Conservation (phyloP, 2,329 filamentous ascomycete species). For the Trichoderma polysporum region DNA sequence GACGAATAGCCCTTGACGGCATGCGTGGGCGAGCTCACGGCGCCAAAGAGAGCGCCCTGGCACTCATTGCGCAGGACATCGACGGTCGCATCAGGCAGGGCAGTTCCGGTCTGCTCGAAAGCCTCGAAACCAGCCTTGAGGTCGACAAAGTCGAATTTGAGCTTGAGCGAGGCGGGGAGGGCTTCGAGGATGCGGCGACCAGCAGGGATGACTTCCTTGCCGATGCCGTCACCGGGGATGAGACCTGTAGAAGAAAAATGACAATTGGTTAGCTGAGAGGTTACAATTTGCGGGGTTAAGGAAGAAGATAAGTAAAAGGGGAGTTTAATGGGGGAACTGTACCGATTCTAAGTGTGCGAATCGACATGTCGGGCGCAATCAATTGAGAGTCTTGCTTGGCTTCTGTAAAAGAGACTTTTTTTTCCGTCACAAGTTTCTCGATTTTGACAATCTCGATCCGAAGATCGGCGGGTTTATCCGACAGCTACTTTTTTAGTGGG, state of each 20-base stretch:
- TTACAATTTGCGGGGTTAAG: neutral
- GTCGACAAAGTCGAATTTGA: conserved; percentile 93
- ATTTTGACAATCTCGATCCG: conserved; percentile 1
- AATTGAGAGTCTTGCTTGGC: neutral
- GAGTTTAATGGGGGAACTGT: neutral
- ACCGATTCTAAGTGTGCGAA: conserved; percentile 46
- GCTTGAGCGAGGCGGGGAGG: conserved; percentile 81
- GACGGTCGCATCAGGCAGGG: conserved; percentile 87
- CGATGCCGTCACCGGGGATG: conserved; percentile 97
- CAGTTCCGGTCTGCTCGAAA: conserved; percentile 85
- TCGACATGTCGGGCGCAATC: conserved; percentile 36
- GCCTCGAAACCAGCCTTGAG: conserved; percentile 91
- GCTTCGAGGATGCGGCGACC: conserved; percentile 90
- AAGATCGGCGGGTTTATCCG: conserved; percentile 19
- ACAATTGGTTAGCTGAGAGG: neutral
- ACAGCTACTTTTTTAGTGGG: neutral
- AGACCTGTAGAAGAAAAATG: conserved; percentile 60
- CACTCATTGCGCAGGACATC: conserved; percentile 86
- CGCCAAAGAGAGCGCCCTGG: conserved; percentile 94
- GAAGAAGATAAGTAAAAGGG: too few species aligned
- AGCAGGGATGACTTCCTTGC: conserved; percentile 95
- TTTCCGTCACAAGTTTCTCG: too few species aligned
- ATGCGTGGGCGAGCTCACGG: conserved; percentile 86
- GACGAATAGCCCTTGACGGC: conserved; percentile 94
- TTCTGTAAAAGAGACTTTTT: neutral